Base-by-base conservation (phyloP, 345 rosid species). In the Moricandia moricandioides region DNA sequence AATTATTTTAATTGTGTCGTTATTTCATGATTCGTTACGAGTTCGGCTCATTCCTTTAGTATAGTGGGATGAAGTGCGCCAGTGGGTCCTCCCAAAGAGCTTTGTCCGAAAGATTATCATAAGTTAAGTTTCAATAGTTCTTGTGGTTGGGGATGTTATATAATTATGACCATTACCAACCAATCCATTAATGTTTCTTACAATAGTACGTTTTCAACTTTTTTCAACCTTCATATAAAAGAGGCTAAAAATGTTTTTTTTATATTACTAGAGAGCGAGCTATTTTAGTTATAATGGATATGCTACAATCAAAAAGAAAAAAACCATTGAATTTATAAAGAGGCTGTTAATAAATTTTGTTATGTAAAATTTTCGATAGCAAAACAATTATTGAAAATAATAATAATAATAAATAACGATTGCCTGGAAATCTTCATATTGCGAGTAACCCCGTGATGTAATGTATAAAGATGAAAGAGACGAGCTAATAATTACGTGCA, bases 401-500 rank as follows among this genome's bases (percentile, higher is more conserved):
- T n/a, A n/a, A n/a, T n/a, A n/a, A n/a, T n/a, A n/a, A n/a, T n/a
- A n/a, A n/a, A n/a, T 0, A 34, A 47, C 12, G 11, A 57, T 59
- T 47, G 39, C 61, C 49, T 69, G 40, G 18, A 17, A 39, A 43
- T 64, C 7, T 69, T 64, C 56, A 65, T 33, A 35, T 30, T 37
- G 30, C 43, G 9, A 14, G 26, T 33, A 45, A 71, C 64, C 67
- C 62, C 76, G 67, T 64, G 76, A 65, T 65, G 60, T 40, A 60
- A 60, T 72, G 47, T 71, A 47, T 59, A 24, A 60, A 37, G 14
- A 16, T 24, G 13, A 76, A 76, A 2, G 39, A 52, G 17, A 63
- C 14, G 6, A 65, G 2, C 61, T 62, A 40, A 73, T 78, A 67
- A 73, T 78, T 67, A 72, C 65, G 62, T 40, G 16, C 51, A 31